Conservation (phyloP, 805 yeast genomes). For the Torulaspora gathmanii region DNA sequence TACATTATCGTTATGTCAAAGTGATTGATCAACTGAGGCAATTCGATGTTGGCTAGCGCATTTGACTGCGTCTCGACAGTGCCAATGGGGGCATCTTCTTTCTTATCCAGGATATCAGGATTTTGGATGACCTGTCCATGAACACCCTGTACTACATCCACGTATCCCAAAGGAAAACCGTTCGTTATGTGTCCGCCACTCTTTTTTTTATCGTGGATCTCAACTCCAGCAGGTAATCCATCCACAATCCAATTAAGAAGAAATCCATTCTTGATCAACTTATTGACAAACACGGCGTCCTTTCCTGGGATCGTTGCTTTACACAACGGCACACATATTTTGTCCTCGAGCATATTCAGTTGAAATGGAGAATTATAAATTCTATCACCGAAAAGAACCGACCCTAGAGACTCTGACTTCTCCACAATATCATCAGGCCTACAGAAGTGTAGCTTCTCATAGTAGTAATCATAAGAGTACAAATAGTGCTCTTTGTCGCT, state of each 20-base stretch:
- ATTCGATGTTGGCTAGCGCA: conserved; percentile 27
- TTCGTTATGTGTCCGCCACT: conserved; percentile 59
- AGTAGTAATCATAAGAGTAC: conserved; percentile 79
- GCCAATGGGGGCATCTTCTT: no score
- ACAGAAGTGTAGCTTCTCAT: conserved; percentile 80
- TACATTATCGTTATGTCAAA: conserved; percentile 75
- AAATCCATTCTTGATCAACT: conserved; percentile 77
- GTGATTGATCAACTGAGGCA: conserved; percentile 72
- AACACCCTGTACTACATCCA: conserved; percentile 43
- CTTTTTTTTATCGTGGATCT: conserved; percentile 46
- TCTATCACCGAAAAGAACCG: conserved; percentile 92
- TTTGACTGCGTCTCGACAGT: neutral
- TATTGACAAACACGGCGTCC: conserved; percentile 71
- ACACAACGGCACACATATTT: conserved; percentile 67
- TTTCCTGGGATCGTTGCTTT: conserved; percentile 49
- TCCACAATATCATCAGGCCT: conserved; percentile 50
- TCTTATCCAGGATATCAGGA: no score
- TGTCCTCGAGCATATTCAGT: conserved; percentile 69
- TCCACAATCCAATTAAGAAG: conserved; percentile 90
- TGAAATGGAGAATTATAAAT: conserved; percentile 89
- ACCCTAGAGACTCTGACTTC: conserved; percentile 86
- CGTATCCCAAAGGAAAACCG: conserved; percentile 75
- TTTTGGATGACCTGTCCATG: conserved; percentile 8
- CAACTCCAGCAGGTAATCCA: conserved; percentile 87
- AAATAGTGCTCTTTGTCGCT: conserved; percentile 48